Percentiles rank a stretch among this genome's conserved stretches.
Evolutionary conservation across 768 basidiomycete genomes (phyloP).

Genomic region (Pisolithus orientalis): DNA sequence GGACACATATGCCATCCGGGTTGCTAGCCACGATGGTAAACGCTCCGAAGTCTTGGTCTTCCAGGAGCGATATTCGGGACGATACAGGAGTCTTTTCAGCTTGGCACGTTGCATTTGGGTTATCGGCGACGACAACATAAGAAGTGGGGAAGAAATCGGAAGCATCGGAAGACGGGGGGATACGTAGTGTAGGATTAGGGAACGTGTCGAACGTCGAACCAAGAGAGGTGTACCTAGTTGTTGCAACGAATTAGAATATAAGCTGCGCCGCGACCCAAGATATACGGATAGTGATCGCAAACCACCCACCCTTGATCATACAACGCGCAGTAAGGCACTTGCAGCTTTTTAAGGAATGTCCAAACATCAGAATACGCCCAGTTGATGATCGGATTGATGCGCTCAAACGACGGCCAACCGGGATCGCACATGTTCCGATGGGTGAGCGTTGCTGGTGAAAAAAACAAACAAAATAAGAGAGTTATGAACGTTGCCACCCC

Average conservation of each 20-base stretch:
- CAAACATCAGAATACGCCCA: slow-evolving; percentile 92
- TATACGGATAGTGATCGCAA: not conserved
- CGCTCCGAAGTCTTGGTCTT: not conserved
- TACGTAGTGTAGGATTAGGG: slow-evolving; percentile 77
- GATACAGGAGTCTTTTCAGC: slow-evolving; percentile 6
- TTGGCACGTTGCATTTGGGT: slow-evolving; percentile 13
- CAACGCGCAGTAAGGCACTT: slow-evolving; percentile 80
- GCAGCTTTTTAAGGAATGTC: slow-evolving; percentile 68
- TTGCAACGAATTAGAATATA: not conserved
- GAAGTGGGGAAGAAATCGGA: slow-evolving; percentile 13
- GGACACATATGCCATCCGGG: slow-evolving; percentile 12
- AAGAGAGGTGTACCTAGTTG: slow-evolving; percentile 86
- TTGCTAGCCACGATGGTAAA: slow-evolving; percentile 15
- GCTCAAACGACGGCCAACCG: slow-evolving; percentile 84
- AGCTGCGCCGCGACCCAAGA: not conserved
- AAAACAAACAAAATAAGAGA: not conserved
- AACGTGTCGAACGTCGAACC: slow-evolving; percentile 94
- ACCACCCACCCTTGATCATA: slow-evolving; percentile 83
- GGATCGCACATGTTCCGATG: slow-evolving; percentile 77
- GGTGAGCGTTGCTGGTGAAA: slow-evolving; percentile 55
- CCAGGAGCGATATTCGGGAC: not conserved
- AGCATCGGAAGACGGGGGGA: slow-evolving; percentile 9
- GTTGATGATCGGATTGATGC: slow-evolving; percentile 93
- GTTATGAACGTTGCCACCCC: too few relatives aligned
- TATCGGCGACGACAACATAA: slow-evolving; percentile 15